phyloP scores from a whole-genome alignment of 345 rosid species.

The Acer campestre region DNA sequence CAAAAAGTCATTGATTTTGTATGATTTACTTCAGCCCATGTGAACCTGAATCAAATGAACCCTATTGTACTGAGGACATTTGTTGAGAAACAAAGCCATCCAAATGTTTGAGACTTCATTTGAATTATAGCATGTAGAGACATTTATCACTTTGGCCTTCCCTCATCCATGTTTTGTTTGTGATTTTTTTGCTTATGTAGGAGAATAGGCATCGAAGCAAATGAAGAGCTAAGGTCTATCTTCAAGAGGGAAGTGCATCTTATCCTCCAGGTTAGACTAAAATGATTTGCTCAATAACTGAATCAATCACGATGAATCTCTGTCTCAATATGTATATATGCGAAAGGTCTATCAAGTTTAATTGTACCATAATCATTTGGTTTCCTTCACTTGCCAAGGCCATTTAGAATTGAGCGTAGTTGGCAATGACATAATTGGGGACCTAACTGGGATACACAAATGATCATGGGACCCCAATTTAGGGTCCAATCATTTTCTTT shows the following conservation, averaged over 20 bases:
- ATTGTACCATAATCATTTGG: neutral
- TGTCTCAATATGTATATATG: conserved; percentile 16
- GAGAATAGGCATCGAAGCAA: conserved; percentile 94
- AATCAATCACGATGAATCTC: conserved; percentile 6
- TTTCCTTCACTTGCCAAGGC: neutral
- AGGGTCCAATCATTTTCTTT: neutral
- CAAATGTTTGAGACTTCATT: neutral
- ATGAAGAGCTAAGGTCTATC: conserved; percentile 83
- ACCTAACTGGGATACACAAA: neutral
- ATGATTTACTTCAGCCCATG: neutral
- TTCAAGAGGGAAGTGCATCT: conserved; percentile 85
- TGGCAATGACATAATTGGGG: neutral
- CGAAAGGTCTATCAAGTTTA: neutral
- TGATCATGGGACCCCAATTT: neutral
- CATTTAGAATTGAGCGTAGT: neutral
- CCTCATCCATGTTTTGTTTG: neutral
- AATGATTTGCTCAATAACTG: conserved; percentile 35
- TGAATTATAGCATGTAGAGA: neutral
- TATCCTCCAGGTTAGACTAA: conserved; percentile 75
- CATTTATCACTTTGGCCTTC: neutral
- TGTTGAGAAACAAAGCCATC: neutral
- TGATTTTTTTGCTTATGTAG: conserved; percentile 33
- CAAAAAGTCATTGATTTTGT: neutral
- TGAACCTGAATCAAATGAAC: conserved; percentile 5
- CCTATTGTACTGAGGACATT: neutral